Evolutionary conservation across 352 stramenopile species (phyloP), one percentile per base, ranked within the genome.

Genomic region (Pythium pyrilobum): DNA sequence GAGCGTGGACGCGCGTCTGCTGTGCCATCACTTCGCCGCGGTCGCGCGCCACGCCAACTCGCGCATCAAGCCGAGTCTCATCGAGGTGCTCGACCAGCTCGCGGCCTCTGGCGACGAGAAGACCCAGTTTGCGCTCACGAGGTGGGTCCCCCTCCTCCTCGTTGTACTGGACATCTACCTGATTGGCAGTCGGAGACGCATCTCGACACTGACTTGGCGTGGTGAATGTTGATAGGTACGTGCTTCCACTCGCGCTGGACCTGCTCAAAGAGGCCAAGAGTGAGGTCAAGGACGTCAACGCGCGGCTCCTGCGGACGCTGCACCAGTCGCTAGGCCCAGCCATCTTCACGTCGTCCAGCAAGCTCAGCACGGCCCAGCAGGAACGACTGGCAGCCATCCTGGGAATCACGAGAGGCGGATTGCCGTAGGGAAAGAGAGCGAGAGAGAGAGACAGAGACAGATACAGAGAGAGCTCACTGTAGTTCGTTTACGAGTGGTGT

Each of bases 261-360:
- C 54, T 87, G 18, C 56, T 93, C 9, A 89, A 88, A 59, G 82
- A 93, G 53, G 75, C 64, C 43, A 89, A 89, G 46, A 89, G 65
- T 31, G 68, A 85, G 37, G 71, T 88, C n/a, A 80, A 77, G 47
- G 74, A 89, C 25, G 74, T 73, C 0, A 91, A 87, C 10, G 37
- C 61, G 16, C 56, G 63, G 11, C 39, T 91, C 3, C 38, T 91
- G 24, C 59, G 57, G 1, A 31, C 67, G 31, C 49, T 79, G 20
- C 62, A 79, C 37, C n/a, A 46, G 4, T 56, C 48, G 4, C 51
- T 77, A 0, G 62, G 65, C 0, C 11, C 56, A 5, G 39, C 53
- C 9, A 64, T 70, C 29, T 36, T 66, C 18, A 56, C 69, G 2
- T 48, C 49, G 9, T 66, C 65, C 9, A 58, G 55, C 42, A 89